Base-by-base conservation (phyloP, 345 rosid genomes). In the Noccaea bulbosa region DNA sequence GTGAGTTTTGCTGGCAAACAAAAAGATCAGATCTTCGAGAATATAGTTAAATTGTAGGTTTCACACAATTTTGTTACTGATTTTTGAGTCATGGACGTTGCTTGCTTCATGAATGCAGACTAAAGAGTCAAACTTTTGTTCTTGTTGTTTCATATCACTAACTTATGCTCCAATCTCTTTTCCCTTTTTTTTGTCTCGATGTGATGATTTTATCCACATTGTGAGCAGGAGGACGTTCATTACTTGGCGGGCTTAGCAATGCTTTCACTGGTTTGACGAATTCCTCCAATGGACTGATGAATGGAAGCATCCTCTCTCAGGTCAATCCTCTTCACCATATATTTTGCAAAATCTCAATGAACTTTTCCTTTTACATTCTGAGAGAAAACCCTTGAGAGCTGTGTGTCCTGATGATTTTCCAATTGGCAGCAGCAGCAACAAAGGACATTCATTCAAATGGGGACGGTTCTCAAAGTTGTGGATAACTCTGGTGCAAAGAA, bases 401-500 rank as follows among this genome's bases (percentile, higher is more conserved):
- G 5, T 9, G 5, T 70, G 51, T 70, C 41, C 34, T 70, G 22
- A 38, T 59, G 57, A 7, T 57, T 56, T 70, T 70, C 59, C 20
- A 59, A 16, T 49, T 8, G 1, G 44, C 53, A 67, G 73, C 30
- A 27, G 30, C 81, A 84, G 86, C 89, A 86, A 60, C 80, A 91
- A 52, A 88, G 98, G 81, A 89, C 91, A 61, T 92, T 95, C 55
- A 86, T 87, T 50, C 98, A 95, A 79, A 95, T 92, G 91, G 86
- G 98, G 67, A 92, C 91, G 0, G 82, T 87, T 49, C 91, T 89
- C 35, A 86, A 95, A 74, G 97, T 84, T 3, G 92, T 82, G 62
- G 98, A 95, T 78, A 92, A 86, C 78, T 93, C 95, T 0, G 95
- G 97, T 6, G 97, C 93, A 3, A 89, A 91, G 51, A 86, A 85